phyloP scores from a whole-genome alignment of 768 basidiomycete species.

The Leucosporidium creatinivorum region DNA sequence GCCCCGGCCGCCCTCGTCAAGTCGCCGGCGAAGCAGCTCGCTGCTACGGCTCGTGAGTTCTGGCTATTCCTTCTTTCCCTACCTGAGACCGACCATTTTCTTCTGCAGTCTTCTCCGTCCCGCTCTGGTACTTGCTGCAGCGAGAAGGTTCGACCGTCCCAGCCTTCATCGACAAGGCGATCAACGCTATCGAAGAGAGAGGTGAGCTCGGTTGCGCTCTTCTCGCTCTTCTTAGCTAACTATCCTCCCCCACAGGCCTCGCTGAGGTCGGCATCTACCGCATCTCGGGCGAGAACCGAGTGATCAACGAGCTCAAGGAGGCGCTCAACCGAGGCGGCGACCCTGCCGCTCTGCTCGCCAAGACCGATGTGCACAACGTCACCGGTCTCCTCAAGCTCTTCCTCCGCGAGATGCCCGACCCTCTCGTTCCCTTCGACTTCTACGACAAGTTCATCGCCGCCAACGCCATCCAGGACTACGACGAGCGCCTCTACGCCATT shows the following conservation, averaged over 20 bases:
- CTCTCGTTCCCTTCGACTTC: slow-evolving; percentile 22
- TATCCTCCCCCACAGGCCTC: background rate
- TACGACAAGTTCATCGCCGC: slow-evolving; percentile 32
- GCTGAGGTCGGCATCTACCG: slow-evolving; percentile 29
- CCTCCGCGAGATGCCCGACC: slow-evolving; percentile 34
- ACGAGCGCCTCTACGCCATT: slow-evolving; percentile 31
- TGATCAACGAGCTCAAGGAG: slow-evolving; percentile 18
- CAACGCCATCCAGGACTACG: slow-evolving; percentile 23
- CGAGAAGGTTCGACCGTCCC: slow-evolving; percentile 20
- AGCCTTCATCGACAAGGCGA: slow-evolving; percentile 7
- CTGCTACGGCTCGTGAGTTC: background rate
- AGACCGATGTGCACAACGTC: slow-evolving; percentile 33
- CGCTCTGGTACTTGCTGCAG: slow-evolving; percentile 7
- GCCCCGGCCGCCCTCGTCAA: background rate
- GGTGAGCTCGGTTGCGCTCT: background rate
- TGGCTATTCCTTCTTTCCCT: no score
- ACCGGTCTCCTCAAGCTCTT: slow-evolving; percentile 33
- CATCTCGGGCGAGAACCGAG: slow-evolving; percentile 28
- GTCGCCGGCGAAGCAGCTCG: background rate
- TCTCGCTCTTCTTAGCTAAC: background rate
- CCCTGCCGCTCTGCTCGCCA: background rate
- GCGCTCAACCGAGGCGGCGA: slow-evolving; percentile 9
- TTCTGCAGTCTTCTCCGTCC: slow-evolving; percentile 30
- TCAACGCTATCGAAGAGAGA: slow-evolving; percentile 19
- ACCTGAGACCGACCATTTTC: no score